Percentiles rank a stretch among this genome's conserved stretches.
Conservation (phyloP, 1,284 basidiomycete genomes). For the Leccinum variabile region DNA sequence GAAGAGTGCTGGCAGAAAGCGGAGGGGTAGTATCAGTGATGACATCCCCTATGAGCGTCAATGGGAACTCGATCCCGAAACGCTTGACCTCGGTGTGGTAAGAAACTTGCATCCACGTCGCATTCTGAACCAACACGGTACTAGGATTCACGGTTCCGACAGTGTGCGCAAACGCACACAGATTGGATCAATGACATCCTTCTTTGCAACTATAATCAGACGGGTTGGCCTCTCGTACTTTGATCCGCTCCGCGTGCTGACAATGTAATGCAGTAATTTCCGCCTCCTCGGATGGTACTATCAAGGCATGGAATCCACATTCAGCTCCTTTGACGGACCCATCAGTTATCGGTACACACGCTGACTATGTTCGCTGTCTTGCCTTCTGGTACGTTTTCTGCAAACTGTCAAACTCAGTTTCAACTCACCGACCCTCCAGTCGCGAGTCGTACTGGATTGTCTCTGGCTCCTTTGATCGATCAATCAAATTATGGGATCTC, state of each 20-base stretch:
- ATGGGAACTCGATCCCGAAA: slow-evolving; percentile 73
- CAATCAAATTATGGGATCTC: slow-evolving; percentile 95
- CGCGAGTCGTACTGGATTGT: slow-evolving; percentile 84
- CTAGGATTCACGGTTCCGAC: slow-evolving; percentile 68
- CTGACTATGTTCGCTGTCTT: slow-evolving; percentile 90
- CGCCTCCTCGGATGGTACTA: slow-evolving; percentile 93
- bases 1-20: slow-evolving; percentile 37
- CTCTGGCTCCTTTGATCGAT: slow-evolving; percentile 93
- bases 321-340: slow-evolving; percentile 53
- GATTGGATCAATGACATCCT: slow-evolving; percentile 98
- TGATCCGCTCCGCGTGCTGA: slow-evolving; percentile 8
- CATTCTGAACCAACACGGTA: slow-evolving; percentile 9
- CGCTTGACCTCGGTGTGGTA: slow-evolving; percentile 49
- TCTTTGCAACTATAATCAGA: slow-evolving; percentile 92
- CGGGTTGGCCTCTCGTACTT: slow-evolving; percentile 47
- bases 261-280: slow-evolving; percentile 65
- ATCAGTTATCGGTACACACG: slow-evolving; percentile 80
- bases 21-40: slow-evolving; percentile 35
- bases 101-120: slow-evolving; percentile 28
- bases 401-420: slow-evolving; percentile 6
- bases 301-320: slow-evolving; percentile 95
- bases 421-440: slow-evolving; percentile 39
- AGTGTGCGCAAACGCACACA: slow-evolving; percentile 82
- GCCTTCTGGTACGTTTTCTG: slow-evolving; percentile 58
- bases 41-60: slow-evolving; percentile 65